These are phyloP conservation scores for Oenanthe javanica DNA, from an alignment of 140 eudicot genomes.

Conservation along the genomic window DNA sequence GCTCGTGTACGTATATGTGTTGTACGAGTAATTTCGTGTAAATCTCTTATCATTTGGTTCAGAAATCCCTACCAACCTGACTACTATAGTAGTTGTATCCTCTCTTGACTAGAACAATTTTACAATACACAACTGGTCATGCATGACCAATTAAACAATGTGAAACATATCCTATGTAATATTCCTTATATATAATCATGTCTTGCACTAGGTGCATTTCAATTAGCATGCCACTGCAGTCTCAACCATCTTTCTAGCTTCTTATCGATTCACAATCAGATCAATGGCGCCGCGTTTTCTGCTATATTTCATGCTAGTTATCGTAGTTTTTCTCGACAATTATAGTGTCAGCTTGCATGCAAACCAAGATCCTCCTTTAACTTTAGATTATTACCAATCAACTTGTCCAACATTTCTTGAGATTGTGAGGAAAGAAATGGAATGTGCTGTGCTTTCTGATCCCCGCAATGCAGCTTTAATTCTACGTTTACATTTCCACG, in stretches of 20 bases:
- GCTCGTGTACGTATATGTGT: not conserved
- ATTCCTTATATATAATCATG: constrained; percentile 3
- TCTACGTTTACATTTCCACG: constrained; percentile 81
- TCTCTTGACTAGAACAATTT: constrained; percentile 57
- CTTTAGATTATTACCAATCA: constrained; percentile 67
- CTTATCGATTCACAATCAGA: constrained; percentile 13
- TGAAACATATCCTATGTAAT: not conserved
- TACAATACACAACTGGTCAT: constrained; percentile 11
- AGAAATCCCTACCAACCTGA: constrained; percentile 54
- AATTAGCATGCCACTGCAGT: constrained; percentile 27
- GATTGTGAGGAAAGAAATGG: constrained; percentile 83
- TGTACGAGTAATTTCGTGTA: constrained; percentile 8
- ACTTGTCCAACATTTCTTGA: constrained; percentile 62
- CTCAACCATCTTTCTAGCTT: constrained; percentile 24
- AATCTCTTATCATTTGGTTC: constrained; percentile 22
- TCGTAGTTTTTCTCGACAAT: constrained; percentile 15
- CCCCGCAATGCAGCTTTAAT: constrained; percentile 86
- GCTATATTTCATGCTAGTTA: constrained; percentile 22
- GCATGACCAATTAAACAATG: constrained; percentile 10
- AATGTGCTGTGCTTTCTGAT: constrained; percentile 73
- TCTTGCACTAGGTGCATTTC: constrained; percentile 2
- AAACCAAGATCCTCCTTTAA: constrained; percentile 43
- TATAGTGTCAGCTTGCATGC: constrained; percentile 35
- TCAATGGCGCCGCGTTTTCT: constrained; percentile 27
- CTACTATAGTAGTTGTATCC: constrained; percentile 57